A percentile compares a stretch with the other conserved stretches of the same genome.
These are phyloP conservation scores for Irineochytrium annulatum DNA, from an alignment of 192 early-diverging fungal species.

Conservation along the genomic window DNA sequence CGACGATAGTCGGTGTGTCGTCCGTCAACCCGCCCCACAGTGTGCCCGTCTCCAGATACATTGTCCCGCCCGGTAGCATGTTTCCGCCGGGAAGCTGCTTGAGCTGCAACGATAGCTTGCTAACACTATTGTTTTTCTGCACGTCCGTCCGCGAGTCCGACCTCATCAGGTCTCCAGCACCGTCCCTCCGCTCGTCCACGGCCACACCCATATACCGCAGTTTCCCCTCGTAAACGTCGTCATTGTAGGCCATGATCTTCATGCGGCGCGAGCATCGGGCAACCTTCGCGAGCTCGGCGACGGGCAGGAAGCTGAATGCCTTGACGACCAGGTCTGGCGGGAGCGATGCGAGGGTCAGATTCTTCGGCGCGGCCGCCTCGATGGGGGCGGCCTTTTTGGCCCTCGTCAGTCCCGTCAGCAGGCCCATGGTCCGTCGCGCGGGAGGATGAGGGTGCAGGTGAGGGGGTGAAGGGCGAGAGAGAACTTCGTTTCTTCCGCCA, in stretches of 20 bases:
- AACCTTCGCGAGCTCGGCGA: conserved; percentile 35
- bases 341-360: conserved; percentile 32
- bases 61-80: conserved; percentile 31
- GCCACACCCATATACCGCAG: conserved; percentile 52
- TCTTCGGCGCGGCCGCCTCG: too few relatives aligned
- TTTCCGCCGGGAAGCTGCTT: conserved; percentile 50
- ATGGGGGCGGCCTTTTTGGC: too few relatives aligned
- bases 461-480: too few relatives aligned
- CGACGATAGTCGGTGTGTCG: too few relatives aligned
- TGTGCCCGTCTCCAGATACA: conserved; percentile 47
- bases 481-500: too few relatives aligned
- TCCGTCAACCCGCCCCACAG: conserved; percentile 34
- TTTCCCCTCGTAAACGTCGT: conserved; percentile 71
- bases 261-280: conserved; percentile 65
- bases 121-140: conserved; percentile 6
- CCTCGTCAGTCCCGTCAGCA: too few relatives aligned
- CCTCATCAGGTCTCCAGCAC: too few relatives aligned
- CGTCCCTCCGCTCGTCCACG: too few relatives aligned
- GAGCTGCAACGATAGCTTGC: conserved; percentile 30
- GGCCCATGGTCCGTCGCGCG: too few relatives aligned
- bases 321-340: conserved; percentile 50
- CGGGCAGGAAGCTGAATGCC: conserved; percentile 37
- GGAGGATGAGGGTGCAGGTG: too few relatives aligned
- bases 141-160: background rate
- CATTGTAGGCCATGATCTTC: conserved; percentile 74